These are phyloP conservation scores for Monosporascus sp. DNA, from an alignment of 2,329 filamentous ascomycete genomes.

Conservation along the genomic window DNA sequence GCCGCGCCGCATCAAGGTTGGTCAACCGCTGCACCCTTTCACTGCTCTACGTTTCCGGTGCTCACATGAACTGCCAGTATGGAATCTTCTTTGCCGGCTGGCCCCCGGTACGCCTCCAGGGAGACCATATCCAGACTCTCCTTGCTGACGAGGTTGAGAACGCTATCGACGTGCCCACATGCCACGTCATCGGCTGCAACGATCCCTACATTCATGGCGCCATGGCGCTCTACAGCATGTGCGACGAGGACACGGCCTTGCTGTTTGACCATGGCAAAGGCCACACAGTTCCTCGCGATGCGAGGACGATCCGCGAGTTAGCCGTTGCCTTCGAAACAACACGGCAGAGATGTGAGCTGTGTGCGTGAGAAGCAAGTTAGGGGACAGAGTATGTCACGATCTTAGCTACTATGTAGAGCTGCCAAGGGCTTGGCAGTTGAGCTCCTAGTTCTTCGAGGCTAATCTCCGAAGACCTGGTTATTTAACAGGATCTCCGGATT, in stretches of 20 bases:
- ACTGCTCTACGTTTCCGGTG: too few species aligned
- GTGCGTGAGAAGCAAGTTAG: too few species aligned
- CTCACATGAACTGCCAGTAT: slow-evolving; percentile 22
- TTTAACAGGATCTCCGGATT: too few species aligned
- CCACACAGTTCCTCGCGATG: slow-evolving; percentile 39
- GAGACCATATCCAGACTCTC: slow-evolving; percentile 17
- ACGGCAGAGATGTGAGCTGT: too few species aligned
- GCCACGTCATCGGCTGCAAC: slow-evolving; percentile 32
- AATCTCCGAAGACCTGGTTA: too few species aligned
- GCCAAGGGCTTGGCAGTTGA: too few species aligned
- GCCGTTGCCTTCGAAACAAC: too few species aligned
- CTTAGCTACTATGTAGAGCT: too few species aligned
- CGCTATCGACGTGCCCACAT: slow-evolving; percentile 29
- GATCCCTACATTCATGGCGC: slow-evolving; percentile 43
- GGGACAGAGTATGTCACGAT: too few species aligned
- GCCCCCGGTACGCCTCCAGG: slow-evolving; percentile 25
- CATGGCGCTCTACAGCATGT: slow-evolving; percentile 44
- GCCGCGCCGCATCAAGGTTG: slow-evolving; percentile 20
- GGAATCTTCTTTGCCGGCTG: slow-evolving; percentile 42
- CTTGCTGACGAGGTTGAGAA: slow-evolving; percentile 24
- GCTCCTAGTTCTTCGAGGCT: too few species aligned
- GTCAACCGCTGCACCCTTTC: neutral
- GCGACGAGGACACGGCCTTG: slow-evolving; percentile 35
- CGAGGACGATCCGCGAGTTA: neutral
- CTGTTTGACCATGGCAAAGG: slow-evolving; percentile 47